Evolutionary conservation across 805 yeast species (phyloP).

Genomic region (Martiniozyma abietophila): DNA sequence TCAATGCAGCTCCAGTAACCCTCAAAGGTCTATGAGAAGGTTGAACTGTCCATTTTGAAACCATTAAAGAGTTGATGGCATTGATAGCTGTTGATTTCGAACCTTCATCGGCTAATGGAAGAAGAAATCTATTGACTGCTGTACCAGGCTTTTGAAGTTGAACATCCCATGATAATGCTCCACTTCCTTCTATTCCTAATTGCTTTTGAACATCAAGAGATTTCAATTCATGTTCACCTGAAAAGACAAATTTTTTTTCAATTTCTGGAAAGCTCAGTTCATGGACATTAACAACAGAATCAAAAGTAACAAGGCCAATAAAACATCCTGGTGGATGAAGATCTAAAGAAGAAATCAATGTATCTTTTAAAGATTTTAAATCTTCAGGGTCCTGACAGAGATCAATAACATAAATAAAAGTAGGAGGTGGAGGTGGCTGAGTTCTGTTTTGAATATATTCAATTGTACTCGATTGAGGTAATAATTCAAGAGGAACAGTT

Average conservation of each 20-base stretch:
- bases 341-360: slow-evolving; percentile 64
- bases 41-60: slow-evolving; percentile 67
- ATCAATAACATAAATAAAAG: slow-evolving; percentile 79
- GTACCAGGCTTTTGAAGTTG: slow-evolving; percentile 28
- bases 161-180: slow-evolving; percentile 28
- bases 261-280: slow-evolving; percentile 59
- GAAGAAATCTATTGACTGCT: slow-evolving; percentile 26
- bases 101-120: slow-evolving; percentile 27
- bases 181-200: slow-evolving; percentile 28
- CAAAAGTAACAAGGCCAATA: slow-evolving; percentile 80
- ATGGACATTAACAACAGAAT: slow-evolving; percentile 85
- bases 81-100: slow-evolving; percentile 79
- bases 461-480: slow-evolving; percentile 59
- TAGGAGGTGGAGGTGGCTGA: slow-evolving; percentile 65
- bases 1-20: slow-evolving; percentile 87
- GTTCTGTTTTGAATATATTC: slow-evolving; percentile 72
- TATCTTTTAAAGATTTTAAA: slow-evolving; percentile 71
- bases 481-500: slow-evolving; percentile 73
- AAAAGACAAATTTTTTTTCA: slow-evolving; percentile 70
- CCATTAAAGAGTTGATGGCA: slow-evolving; percentile 63
- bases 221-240: slow-evolving; percentile 79
- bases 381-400: slow-evolving; percentile 86
- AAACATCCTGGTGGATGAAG: slow-evolving; percentile 84
- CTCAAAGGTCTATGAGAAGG: slow-evolving; percentile 79
- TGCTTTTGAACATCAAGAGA: slow-evolving; percentile 29